Conservation (phyloP, 495 filamentous ascomycete species). For the Penicillium samsonianum region DNA sequence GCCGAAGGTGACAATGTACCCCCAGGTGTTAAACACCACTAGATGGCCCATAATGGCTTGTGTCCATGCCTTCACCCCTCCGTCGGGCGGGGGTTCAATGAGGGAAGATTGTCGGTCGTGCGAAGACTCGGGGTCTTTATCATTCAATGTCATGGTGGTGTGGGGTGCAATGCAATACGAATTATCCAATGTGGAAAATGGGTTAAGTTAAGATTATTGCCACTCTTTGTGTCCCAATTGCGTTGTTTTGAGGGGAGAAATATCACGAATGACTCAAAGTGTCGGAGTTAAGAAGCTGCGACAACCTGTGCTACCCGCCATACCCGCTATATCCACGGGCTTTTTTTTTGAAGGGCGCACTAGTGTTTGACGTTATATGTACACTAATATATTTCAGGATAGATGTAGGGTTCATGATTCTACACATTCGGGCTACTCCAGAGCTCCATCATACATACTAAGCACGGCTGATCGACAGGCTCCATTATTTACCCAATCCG, state of each 20-base stretch:
- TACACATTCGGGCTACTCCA: background rate
- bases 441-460: background rate
- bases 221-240: background rate
- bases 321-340: background rate
- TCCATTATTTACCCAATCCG: background rate
- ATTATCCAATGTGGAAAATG: background rate
- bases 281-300: background rate
- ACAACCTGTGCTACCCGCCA: background rate
- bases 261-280: background rate
- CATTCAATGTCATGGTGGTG: background rate
- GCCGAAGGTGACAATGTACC: constrained; percentile 26
- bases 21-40: background rate
- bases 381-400: background rate
- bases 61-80: background rate
- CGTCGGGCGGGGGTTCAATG: background rate
- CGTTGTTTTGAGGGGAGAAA: background rate
- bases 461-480: background rate
- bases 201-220: background rate
- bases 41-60: background rate
- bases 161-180: background rate
- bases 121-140: background rate
- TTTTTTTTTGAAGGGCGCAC: background rate
- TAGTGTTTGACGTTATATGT: background rate
- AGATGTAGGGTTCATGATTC: background rate
- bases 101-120: background rate